Conservation (phyloP, 1,284 basidiomycete species). For the Trichosporon sp. region DNA sequence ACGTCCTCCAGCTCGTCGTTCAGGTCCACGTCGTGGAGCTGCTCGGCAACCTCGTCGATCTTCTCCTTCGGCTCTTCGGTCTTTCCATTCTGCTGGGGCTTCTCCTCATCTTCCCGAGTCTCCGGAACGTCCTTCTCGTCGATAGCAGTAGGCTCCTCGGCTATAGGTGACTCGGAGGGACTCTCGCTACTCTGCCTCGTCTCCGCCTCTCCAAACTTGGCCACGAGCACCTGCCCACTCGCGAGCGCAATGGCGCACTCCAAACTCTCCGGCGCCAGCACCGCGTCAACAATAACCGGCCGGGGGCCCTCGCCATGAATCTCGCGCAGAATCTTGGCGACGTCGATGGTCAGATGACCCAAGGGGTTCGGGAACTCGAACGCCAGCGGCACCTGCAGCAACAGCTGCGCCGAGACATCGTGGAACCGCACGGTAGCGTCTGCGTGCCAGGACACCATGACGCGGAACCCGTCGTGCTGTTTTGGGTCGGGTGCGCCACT, state of each 20-base stretch:
- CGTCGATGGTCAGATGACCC: conserved; percentile 66
- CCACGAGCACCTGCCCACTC: conserved; percentile 70
- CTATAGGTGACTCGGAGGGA: not conserved
- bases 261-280: conserved; percentile 67
- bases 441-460: conserved; percentile 68
- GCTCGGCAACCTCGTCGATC: not conserved
- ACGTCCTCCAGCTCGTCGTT: not conserved
- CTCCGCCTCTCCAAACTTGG: conserved; percentile 60
- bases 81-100: not conserved
- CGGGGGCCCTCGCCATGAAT: conserved; percentile 47
- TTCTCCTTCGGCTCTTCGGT: not conserved
- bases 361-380: conserved; percentile 66
- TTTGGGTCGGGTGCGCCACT: conserved; percentile 53
- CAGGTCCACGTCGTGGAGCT: not conserved
- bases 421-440: conserved; percentile 64
- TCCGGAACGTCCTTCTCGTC: not conserved
- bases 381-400: conserved; percentile 59
- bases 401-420: conserved; percentile 66
- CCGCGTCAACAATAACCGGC: conserved; percentile 61
- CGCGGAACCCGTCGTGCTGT: conserved; percentile 61
- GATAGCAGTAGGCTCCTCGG: not conserved
- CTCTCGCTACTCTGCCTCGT: not conserved
- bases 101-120: not conserved
- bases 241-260: conserved; percentile 67
- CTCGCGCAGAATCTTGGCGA: conserved; percentile 58